Base-by-base conservation (phyloP, 805 yeast genomes). In the Ogataea paraovalis region DNA sequence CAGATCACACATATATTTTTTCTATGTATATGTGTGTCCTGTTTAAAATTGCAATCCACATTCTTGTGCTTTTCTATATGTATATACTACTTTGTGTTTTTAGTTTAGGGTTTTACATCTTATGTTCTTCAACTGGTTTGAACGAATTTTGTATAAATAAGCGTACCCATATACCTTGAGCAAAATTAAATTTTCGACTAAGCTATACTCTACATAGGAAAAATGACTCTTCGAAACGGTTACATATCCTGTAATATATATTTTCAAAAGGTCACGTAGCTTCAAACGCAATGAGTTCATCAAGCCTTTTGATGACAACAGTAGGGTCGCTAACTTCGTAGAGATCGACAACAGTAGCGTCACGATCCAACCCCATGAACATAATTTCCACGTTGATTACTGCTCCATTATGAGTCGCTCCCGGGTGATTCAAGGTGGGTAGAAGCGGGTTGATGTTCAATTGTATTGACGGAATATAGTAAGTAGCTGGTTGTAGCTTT, bases 381-480 rank as follows among this genome's bases (percentile, higher is more conserved):
- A 52, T 30, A 0, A 54, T 53, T 16, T 63, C 63, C 5, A 57
- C 47, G 43, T 56, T 62, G n/a, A 62, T 54, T 8, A 62, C 45
- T 1, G 52, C 40, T 2, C 67, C 67, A 4, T 47, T 43, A 25
- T 32, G 38, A 49, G 53, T 13, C 16, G 22, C 45, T 10, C 41
- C 47, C 39, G 39, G 38, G 13, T 34, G 38, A 18, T 14, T 55
- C 12, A 9, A 25, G 3, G 27, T 30, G 12, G 48, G 33, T 12
- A 56, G 14, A 2, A 57, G 39, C 9, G 46, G 41, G 22, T 48
- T 40, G 20, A 52, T 34, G 42, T 53, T 54, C 21, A 55, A 46
- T 23, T 21, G 34, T 18, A 44, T 39, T 2, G 38, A 41, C 16
- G 40, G 28, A 4, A 43, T 37, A 12, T 34, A 34, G n/a, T n/a